Percentiles rank a stretch among this genome's conserved stretches.
These are phyloP conservation scores for Hymenoscyphus occultus DNA, from an alignment of 2,329 filamentous ascomycete genomes.

Conservation along the genomic window DNA sequence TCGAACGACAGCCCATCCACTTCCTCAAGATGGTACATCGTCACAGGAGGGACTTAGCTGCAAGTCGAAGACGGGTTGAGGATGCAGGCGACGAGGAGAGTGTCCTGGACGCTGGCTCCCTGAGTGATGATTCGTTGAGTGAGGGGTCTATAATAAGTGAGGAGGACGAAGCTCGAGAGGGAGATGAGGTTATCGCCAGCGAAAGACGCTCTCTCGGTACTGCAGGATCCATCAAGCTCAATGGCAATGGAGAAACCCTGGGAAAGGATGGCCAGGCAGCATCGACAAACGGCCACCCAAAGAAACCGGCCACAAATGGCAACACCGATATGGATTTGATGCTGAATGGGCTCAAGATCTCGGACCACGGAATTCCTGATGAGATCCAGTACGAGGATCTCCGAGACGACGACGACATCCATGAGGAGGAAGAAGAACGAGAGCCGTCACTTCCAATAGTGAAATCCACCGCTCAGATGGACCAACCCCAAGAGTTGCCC, in stretches of 20 bases:
- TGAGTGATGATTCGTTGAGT: constrained; percentile 64
- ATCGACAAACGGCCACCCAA: constrained; percentile 32
- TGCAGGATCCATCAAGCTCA: constrained; percentile 30
- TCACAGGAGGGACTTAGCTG: constrained; percentile 63
- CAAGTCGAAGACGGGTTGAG: constrained; percentile 64
- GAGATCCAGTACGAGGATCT: constrained; percentile 36
- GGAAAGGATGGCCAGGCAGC: constrained; percentile 32
- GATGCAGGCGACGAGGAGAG: constrained; percentile 70
- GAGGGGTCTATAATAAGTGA: constrained; percentile 63
- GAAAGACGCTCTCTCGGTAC: constrained; percentile 53
- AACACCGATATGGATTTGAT: constrained; percentile 54
- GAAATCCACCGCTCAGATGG: constrained; percentile 40
- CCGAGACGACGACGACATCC: constrained; percentile 28
- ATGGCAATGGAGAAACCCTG: constrained; percentile 38
- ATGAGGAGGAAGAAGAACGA: constrained; percentile 14
- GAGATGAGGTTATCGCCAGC: constrained; percentile 63
- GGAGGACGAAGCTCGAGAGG: constrained; percentile 56
- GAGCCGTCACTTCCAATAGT: constrained; percentile 34
- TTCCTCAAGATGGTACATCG: constrained; percentile 47
- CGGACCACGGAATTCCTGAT: constrained; percentile 27
- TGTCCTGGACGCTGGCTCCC: constrained; percentile 52
- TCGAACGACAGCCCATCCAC: constrained; percentile 30
- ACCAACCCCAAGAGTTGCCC: constrained; percentile 52
- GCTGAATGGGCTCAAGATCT: constrained; percentile 47
- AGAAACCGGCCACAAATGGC: constrained; percentile 41